Conservation (phyloP, 1,284 basidiomycete species). For the Melampsora americana region DNA sequence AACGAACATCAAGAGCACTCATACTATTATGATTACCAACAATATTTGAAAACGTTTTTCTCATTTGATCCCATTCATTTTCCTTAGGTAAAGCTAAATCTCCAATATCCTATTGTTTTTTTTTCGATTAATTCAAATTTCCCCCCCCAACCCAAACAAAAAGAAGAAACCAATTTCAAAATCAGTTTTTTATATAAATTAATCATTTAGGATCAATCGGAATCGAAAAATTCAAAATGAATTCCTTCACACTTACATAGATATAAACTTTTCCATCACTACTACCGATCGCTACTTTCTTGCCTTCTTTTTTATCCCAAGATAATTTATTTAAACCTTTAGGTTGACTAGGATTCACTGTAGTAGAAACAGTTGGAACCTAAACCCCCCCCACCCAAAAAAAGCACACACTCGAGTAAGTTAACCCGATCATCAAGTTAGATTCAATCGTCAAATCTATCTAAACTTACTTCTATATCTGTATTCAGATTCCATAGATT, state of each 20-base stretch:
- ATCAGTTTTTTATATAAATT: no score
- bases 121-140: not conserved
- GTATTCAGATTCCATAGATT: conserved; percentile 94
- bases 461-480: conserved; percentile 76
- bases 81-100: conserved; percentile 41
- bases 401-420: no score
- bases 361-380: conserved; percentile 76
- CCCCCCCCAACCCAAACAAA: not conserved
- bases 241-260: conserved; percentile 59
- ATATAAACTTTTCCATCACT: conserved; percentile 89
- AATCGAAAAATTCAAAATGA: not conserved
- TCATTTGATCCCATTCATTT: conserved; percentile 44
- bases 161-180: not conserved
- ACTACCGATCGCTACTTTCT: conserved; percentile 79
- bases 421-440: no score
- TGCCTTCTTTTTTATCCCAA: conserved; percentile 84
- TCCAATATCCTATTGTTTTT: conserved; percentile 31
- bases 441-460: no score
- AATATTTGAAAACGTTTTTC: conserved; percentile 37
- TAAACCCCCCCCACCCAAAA: no score
- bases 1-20: conserved; percentile 32
- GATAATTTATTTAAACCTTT: conserved; percentile 89
- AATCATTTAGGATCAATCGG: no score
- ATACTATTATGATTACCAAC: conserved; percentile 27
- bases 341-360: conserved; percentile 61